phyloP scores from a whole-genome alignment of 306 rosid species.

The Hippophae rhamnoides region DNA sequence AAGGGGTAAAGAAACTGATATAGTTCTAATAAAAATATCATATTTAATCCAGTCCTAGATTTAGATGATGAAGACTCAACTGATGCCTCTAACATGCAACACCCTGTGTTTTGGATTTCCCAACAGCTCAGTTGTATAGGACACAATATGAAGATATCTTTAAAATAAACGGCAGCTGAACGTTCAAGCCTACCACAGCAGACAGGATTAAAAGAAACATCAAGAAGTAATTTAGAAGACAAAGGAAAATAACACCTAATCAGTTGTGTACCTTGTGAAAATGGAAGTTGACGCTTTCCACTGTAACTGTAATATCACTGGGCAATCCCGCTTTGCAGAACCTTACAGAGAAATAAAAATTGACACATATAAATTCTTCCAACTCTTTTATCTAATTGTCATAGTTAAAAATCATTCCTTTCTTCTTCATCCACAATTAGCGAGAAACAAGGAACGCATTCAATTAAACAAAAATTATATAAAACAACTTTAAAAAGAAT shows the following conservation, averaged over 20 bases:
- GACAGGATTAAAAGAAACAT: too few relatives aligned
- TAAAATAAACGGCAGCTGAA: too few relatives aligned
- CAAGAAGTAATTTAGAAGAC: too few relatives aligned
- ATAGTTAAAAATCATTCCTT: not conserved
- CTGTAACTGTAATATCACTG: slow-evolving; percentile 53
- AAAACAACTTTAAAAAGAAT: not conserved
- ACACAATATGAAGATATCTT: too few relatives aligned
- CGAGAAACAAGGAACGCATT: not conserved
- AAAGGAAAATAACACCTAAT: too few relatives aligned
- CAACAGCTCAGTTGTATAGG: too few relatives aligned
- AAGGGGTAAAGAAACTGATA: not conserved
- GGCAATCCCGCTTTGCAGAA: slow-evolving; percentile 61
- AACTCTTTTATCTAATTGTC: not conserved
- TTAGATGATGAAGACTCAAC: too few relatives aligned
- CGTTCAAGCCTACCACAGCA: too few relatives aligned
- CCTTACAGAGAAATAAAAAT: slow-evolving; percentile 34
- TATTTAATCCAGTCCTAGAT: too few relatives aligned
- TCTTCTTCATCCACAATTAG: not conserved
- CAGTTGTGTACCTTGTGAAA: slow-evolving; percentile 59
- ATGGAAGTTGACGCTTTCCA: slow-evolving; percentile 58
- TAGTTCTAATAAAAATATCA: not conserved
- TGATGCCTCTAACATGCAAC: too few relatives aligned
- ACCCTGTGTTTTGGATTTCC: too few relatives aligned
- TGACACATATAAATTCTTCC: slow-evolving; percentile 4
- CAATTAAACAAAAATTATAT: slow-evolving; percentile 5